Base-by-base conservation (phyloP, 768 basidiomycete genomes). In the Rhizopogon vesiculosus region DNA sequence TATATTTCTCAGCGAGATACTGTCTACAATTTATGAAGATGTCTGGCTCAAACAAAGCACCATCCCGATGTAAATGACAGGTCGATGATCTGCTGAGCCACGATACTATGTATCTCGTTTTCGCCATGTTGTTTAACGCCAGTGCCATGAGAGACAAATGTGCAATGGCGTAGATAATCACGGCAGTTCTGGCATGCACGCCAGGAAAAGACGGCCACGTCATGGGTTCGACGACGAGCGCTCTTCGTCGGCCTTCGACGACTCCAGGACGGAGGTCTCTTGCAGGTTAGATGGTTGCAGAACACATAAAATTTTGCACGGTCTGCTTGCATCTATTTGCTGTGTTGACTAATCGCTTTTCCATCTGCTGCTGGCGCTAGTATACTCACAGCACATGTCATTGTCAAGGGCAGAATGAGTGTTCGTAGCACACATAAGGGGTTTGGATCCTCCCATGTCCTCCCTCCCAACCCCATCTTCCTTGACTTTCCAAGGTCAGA, bases 41-140 rank as follows among this genome's bases (percentile, higher is more conserved):
- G 68, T 69, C 53, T 57, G 62, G 56, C 68, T 61, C 64, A 60
- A 64, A 59, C 60, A 68, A 69, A 61, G 61, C 60, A 69, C 62
- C 66, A 60, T 67, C 72, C 65, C 64, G 62, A 74, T 78, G 77
- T 73, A 54, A 39, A 59, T 45, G 57, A 65, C 75, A 72, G 78
- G 78, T 70, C 70, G 79, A 84, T 76, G 78, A 77, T 85, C 84
- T 85, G 82, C 81, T 71, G 70, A 72, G 67, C 66, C 61, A 62
- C 59, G 56, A 55, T 61, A 60, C 52, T 13, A 46, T 46, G 60
- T 61, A 64, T 61, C 39, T 76, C 54, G 9, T 49, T 87, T 61
- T 87, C 56, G 84, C 84, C 83, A 77, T 68, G 80, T 77, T 63
- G 85, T 87, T 87, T 87, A 87, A 85, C 85, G 78, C 72, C 79